These are phyloP conservation scores for Piloderma croceum DNA, from an alignment of 768 basidiomycete genomes.

Conservation along the genomic window DNA sequence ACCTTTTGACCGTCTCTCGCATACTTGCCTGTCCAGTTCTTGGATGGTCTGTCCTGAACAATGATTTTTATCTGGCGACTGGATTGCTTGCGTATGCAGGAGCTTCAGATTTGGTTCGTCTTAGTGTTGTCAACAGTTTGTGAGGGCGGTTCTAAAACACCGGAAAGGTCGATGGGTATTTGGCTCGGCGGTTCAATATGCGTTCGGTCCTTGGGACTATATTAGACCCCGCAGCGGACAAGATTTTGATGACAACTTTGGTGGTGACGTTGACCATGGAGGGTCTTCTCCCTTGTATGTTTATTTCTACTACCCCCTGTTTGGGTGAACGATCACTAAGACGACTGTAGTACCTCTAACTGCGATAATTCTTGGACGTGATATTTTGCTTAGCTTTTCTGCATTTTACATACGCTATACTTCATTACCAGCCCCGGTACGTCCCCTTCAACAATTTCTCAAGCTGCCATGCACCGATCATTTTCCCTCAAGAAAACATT, in stretches of 20 bases:
- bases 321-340: constrained; percentile 3
- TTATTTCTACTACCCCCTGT: neutral
- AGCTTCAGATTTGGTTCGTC: constrained; percentile 81
- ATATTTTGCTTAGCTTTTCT: constrained; percentile 77
- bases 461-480: constrained; percentile 2
- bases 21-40: constrained; percentile 86
- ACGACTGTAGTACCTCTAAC: constrained; percentile 68
- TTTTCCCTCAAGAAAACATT: constrained; percentile 70
- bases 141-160: constrained; percentile 10
- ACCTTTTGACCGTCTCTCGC: constrained; percentile 80
- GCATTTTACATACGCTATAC: constrained; percentile 94
- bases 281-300: constrained; percentile 75
- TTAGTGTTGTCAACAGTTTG: constrained; percentile 8
- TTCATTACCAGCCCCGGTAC: constrained; percentile 79
- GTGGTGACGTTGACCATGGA: constrained; percentile 82
- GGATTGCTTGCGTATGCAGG: constrained; percentile 85
- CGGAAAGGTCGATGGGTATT: constrained; percentile 78
- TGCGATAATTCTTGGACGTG: constrained; percentile 81
- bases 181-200: constrained; percentile 85
- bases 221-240: constrained; percentile 96
- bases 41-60: constrained; percentile 84
- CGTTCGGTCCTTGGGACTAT: constrained; percentile 90
- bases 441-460: constrained; percentile 23
- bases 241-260: constrained; percentile 89
- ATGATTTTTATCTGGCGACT: constrained; percentile 76